Base-by-base conservation (phyloP, 1,284 basidiomycete genomes). In the Rhodotorula sp. region DNA sequence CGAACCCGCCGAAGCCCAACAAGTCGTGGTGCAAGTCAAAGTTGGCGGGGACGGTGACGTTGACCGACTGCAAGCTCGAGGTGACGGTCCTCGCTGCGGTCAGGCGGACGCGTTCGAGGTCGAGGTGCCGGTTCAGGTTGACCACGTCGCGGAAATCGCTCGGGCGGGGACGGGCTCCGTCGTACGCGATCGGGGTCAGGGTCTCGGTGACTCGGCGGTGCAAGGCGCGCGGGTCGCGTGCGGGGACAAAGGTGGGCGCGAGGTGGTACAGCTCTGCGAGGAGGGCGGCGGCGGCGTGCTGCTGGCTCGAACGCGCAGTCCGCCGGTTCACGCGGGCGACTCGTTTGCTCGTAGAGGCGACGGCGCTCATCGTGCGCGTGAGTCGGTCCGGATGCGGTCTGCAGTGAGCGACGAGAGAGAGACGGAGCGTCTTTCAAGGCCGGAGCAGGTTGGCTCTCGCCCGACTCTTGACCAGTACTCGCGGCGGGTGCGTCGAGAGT, bases 181-280 rank as follows among this genome's bases (percentile, higher is more conserved):
- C 48, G 21, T 8, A 4, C 10, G 38, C 47, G 19, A 8, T 16
- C 1, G 31, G n/a, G 18, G 64, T 62, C 48, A 72, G 65, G n/a
- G 54, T 59, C 1, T n/a, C 2, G 0, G 54, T 64, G 55, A 72
- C 19, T 60, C 67, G 60, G 10, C 45, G 19, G 2, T 62, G 57
- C 23, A 72, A 58, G 2, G 21, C 23, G 12, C 59, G 2, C 0
- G 70, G 54, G 48, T 50, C 28, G 19, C 49, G 10, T 18, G 65
- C 54, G 28, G 71, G 71, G 5, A 69, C 67, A 31, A 72, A 72
- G 10, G 71, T 72, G 59, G 71, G 68, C 28, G 67, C 64, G 49
- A 65, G 62, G 68, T 72, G 71, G 68, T 72, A 72, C 54, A 72
- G 68, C 57, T 60, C 56, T 31, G 68, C 64, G 65, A 72, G 67